Conservation (phyloP, 1,139 yeast genomes). For the Yamadazyma friedrichii region DNA sequence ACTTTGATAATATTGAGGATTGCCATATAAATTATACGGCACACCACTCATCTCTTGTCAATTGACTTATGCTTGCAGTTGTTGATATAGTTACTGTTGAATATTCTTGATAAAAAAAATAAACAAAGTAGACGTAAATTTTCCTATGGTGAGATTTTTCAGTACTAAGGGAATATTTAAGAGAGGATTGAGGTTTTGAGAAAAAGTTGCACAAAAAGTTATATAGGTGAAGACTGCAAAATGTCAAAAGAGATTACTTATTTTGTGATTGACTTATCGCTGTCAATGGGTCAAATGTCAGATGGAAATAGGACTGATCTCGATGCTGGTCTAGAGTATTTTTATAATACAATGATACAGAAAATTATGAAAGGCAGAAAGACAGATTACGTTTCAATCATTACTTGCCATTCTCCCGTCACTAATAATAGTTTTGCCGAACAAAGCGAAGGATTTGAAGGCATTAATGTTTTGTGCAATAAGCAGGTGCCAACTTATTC, state of each 20-base stretch:
- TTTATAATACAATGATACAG: slow-evolving; percentile 40
- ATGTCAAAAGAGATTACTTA: slow-evolving; percentile 49
- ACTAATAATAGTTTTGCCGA: slow-evolving; percentile 23
- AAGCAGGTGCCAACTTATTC: slow-evolving; percentile 24
- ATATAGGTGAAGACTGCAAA: no score
- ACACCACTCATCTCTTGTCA: slow-evolving; percentile 5
- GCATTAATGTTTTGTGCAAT: slow-evolving; percentile 26
- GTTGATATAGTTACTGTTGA: no score
- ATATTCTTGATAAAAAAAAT: no score
- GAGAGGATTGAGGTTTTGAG: no score
- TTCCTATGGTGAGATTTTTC: no score
- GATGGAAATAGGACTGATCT: slow-evolving; percentile 12
- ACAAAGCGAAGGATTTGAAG: slow-evolving; percentile 20
- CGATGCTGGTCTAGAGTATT: slow-evolving; percentile 39
- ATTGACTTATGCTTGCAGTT: no score
- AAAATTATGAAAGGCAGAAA: slow-evolving; percentile 53
- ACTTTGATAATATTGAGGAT: slow-evolving; percentile 8
- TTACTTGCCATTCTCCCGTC: slow-evolving; percentile 35
- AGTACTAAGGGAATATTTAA: no score
- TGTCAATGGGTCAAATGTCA: slow-evolving; percentile 31
- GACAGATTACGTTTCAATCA: slow-evolving; percentile 53
- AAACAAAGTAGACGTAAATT: background rate
- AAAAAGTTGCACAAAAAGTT: no score
- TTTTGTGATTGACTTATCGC: slow-evolving; percentile 53
- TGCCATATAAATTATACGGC: slow-evolving; percentile 13